These are phyloP conservation scores for Platismatia glauca DNA, from an alignment of 495 filamentous ascomycete genomes.

Conservation along the genomic window DNA sequence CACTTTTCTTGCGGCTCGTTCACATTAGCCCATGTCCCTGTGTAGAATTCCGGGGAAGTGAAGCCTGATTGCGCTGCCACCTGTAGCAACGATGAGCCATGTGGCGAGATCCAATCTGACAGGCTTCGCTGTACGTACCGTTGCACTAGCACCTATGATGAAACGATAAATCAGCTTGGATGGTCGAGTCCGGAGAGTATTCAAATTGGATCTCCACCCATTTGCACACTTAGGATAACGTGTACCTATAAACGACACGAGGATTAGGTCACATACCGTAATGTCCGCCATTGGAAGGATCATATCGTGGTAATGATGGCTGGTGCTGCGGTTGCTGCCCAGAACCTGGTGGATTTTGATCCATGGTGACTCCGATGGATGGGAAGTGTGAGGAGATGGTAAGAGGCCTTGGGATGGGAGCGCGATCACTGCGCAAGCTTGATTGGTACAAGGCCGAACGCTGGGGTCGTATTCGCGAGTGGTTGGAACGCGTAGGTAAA, in stretches of 20 bases:
- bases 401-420: conserved; percentile 4
- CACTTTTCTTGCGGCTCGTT: conserved; percentile 11
- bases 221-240: neutral
- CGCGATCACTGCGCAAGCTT: conserved; percentile 4
- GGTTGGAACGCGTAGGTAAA: neutral
- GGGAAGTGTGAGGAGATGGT: conserved; percentile 4
- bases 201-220: neutral
- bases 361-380: conserved; percentile 36
- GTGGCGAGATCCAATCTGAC: conserved; percentile 50
- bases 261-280: conserved; percentile 55
- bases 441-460: neutral
- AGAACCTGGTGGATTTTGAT: conserved; percentile 44
- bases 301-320: conserved; percentile 54
- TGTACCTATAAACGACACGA: neutral
- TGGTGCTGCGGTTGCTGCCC: conserved; percentile 50
- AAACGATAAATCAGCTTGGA: conserved; percentile 23
- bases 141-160: conserved; percentile 64
- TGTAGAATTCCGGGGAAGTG: conserved; percentile 74
- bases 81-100: conserved; percentile 38
- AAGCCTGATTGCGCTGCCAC: conserved; percentile 29
- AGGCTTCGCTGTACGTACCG: conserved; percentile 46
- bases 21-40: conserved; percentile 92
- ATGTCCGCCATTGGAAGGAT: conserved; percentile 73
- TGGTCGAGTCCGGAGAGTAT: neutral
- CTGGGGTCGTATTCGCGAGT: neutral